These are phyloP conservation scores for Verbena officinalis DNA, from an alignment of 257 asterid species.

Conservation along the genomic window DNA sequence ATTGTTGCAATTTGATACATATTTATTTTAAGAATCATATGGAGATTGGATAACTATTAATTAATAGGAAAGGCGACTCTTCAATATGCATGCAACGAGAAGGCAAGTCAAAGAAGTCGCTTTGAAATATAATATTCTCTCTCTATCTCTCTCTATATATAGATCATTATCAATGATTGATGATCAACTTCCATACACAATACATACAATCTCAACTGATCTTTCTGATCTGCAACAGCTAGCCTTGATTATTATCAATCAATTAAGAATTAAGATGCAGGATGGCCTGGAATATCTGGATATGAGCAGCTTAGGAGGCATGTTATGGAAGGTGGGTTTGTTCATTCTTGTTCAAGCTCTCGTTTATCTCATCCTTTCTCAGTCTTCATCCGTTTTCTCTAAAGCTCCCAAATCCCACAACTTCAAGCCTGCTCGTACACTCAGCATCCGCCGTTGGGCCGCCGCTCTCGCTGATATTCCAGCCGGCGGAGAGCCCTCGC, in stretches of 20 bases:
- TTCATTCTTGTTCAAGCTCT: constrained; percentile 54
- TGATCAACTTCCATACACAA: neutral
- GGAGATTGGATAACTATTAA: too few relatives aligned
- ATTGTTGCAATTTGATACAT: too few relatives aligned
- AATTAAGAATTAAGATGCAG: too few relatives aligned
- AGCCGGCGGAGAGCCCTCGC: constrained; percentile 48
- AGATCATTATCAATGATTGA: neutral
- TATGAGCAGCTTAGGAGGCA: constrained; percentile 35
- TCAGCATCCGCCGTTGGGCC: constrained; percentile 69
- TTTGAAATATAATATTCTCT: neutral
- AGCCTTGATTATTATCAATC: too few relatives aligned
- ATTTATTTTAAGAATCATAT: too few relatives aligned
- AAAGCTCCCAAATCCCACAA: constrained; percentile 39
- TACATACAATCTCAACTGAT: neutral
- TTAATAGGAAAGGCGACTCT: too few relatives aligned
- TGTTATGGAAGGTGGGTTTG: constrained; percentile 46
- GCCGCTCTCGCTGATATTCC: constrained; percentile 67
- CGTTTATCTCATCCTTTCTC: constrained; percentile 54
- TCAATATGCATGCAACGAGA: too few relatives aligned
- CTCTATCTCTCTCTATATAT: constrained; percentile 1
- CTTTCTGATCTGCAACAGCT: too few relatives aligned
- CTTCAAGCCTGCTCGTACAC: constrained; percentile 47
- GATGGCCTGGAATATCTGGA: constrained; percentile 35
- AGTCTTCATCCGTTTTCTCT: constrained; percentile 59
- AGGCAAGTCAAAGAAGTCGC: constrained; percentile 21